These are phyloP conservation scores for Grosmannia clavigera DNA, from an alignment of 2,329 filamentous ascomycete species.

Conservation along the genomic window DNA sequence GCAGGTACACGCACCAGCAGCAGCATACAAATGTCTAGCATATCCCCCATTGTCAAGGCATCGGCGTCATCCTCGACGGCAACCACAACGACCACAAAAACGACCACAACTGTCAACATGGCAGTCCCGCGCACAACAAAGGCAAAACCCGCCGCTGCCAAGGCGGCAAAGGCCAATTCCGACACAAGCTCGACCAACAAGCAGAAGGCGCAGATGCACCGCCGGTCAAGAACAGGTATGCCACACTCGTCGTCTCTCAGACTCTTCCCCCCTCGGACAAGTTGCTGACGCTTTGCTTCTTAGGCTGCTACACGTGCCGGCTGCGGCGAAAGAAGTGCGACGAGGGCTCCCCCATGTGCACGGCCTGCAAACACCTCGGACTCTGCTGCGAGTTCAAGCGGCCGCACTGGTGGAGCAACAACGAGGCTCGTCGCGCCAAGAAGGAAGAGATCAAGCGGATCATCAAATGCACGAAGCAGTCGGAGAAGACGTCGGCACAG, in stretches of 20 bases:
- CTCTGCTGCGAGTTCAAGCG: conserved; percentile 92
- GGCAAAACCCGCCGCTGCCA: conserved; percentile 37
- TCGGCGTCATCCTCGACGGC: conserved; percentile 4
- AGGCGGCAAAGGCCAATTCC: conserved; percentile 24
- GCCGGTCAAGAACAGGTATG: conserved; percentile 87
- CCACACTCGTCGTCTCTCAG: conserved; percentile 13
- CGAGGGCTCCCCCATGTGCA: conserved; percentile 49
- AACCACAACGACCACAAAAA: conserved; percentile 5
- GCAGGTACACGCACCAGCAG: conserved; percentile 2
- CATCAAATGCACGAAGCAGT: conserved; percentile 93
- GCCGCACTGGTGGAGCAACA: conserved; percentile 95
- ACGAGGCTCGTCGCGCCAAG: conserved; percentile 69
- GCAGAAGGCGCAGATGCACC: conserved; percentile 75
- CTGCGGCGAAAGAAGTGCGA: conserved; percentile 58
- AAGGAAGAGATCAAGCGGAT: conserved; percentile 95
- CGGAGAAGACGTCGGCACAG: conserved; percentile 57
- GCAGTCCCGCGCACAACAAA: conserved; percentile 47
- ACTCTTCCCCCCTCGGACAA: neutral
- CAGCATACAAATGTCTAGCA: conserved; percentile 51
- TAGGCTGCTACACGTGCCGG: conserved; percentile 58
- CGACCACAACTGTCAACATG: conserved; percentile 44
- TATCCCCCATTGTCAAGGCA: conserved; percentile 43
- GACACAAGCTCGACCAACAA: conserved; percentile 29
- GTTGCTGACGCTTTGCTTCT: neutral
- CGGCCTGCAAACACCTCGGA: conserved; percentile 60